Conservation (phyloP, 2,329 filamentous ascomycete species). For the Diaporthe sp. region DNA sequence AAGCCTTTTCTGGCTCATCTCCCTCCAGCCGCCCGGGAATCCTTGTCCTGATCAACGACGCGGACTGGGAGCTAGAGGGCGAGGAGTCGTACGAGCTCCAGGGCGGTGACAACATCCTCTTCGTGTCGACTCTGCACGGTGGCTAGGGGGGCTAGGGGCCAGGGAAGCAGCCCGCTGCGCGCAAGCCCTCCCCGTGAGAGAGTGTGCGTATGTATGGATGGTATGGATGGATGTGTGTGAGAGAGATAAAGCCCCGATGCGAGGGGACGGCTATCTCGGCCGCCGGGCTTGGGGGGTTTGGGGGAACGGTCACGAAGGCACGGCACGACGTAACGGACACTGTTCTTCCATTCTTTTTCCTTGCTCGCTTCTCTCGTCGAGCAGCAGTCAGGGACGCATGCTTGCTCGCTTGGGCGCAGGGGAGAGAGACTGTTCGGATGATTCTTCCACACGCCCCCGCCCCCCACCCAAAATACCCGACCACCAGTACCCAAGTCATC, state of each 20-base stretch:
- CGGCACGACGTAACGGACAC: neutral
- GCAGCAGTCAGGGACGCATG: neutral
- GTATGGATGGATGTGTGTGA: neutral
- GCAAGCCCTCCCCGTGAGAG: neutral
- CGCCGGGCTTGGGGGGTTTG: neutral
- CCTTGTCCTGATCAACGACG: slow-evolving; percentile 95
- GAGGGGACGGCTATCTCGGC: slow-evolving; percentile 20
- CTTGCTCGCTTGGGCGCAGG: neutral
- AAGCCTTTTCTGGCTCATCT: slow-evolving; percentile 6
- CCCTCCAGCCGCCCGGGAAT: slow-evolving; percentile 86
- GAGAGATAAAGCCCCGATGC: slow-evolving; percentile 8
- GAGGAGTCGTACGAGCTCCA: slow-evolving; percentile 92
- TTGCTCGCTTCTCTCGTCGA: neutral
- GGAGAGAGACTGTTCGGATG: neutral
- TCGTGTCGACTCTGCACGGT: slow-evolving; percentile 96
- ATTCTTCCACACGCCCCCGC: neutral
- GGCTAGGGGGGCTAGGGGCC: slow-evolving; percentile 67
- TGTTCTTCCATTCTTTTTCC: neutral
- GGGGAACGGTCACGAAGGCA: neutral
- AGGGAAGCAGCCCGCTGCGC: neutral
- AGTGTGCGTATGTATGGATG: neutral
- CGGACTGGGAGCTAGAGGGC: slow-evolving; percentile 97
- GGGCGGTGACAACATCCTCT: slow-evolving; percentile 87
- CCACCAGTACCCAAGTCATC: neutral
- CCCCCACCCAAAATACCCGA: neutral